phyloP scores from a whole-genome alignment of 2,329 filamentous ascomycete genomes.

The Trichophyton verrucosum region DNA sequence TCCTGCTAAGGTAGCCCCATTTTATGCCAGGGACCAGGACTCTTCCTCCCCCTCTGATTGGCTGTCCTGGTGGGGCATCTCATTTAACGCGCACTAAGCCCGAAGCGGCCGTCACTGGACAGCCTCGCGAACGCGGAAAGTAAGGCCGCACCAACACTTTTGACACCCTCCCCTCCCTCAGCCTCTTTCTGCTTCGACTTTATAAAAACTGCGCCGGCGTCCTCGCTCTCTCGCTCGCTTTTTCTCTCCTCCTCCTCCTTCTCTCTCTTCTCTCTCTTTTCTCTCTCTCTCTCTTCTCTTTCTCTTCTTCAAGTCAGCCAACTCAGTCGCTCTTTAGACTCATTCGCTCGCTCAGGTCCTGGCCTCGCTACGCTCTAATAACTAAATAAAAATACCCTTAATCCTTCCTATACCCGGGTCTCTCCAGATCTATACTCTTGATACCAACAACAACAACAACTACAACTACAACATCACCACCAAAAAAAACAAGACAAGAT shows the following conservation, averaged over 20 bases:
- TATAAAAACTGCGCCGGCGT: too few species aligned
- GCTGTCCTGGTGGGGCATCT: not conserved
- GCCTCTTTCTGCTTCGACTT: slow-evolving; percentile 6
- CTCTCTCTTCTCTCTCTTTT: slow-evolving; percentile 8
- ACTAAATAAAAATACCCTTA: not conserved
- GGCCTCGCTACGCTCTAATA: not conserved
- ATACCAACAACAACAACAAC: slow-evolving; percentile 2
- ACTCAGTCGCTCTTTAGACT: slow-evolving; percentile 10
- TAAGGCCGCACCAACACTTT: not conserved
- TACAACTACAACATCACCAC: too few species aligned
- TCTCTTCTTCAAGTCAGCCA: not conserved
- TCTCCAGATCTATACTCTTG: slow-evolving; percentile 11
- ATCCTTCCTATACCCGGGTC: slow-evolving; percentile 9
- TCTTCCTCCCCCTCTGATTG: slow-evolving; percentile 2
- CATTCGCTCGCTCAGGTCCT: slow-evolving; percentile 7
- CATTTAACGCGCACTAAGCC: slow-evolving; percentile 6
- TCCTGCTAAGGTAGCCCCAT: not conserved
- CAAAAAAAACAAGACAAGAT: slow-evolving; percentile 20
- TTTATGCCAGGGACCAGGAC: not conserved
- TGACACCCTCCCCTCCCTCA: slow-evolving; percentile 3
- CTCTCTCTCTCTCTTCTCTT: slow-evolving; percentile 10
- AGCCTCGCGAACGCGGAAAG: not conserved
- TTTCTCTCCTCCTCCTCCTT: slow-evolving; percentile 11
- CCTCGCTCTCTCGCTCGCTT: not conserved
- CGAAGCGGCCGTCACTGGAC: slow-evolving; percentile 1